These are phyloP conservation scores for Blastobotrys robertii DNA, from an alignment of 805 yeast genomes.

Conservation along the genomic window DNA sequence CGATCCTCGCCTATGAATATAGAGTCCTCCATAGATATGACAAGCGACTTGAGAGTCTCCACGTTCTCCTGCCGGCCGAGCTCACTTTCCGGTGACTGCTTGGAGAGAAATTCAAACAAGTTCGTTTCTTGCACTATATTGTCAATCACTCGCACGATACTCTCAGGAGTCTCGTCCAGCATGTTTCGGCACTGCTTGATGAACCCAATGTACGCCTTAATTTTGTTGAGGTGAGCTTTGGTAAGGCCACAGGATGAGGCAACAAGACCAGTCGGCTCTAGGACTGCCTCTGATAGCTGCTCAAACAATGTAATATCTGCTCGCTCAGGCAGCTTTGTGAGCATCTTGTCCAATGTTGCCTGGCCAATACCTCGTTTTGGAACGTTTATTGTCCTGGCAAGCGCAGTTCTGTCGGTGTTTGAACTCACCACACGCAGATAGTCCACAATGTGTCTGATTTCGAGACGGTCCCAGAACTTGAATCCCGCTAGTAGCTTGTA, in stretches of 20 bases:
- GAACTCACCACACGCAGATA: constrained; percentile 54
- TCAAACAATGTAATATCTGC: constrained; percentile 5
- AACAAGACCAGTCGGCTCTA: background rate
- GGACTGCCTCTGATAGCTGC: constrained; percentile 1
- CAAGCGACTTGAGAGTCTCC: background rate
- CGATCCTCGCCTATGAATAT: background rate
- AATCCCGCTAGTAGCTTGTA: constrained; percentile 61
- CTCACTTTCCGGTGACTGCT: background rate
- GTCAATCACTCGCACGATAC: constrained; percentile 3
- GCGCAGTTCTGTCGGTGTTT: constrained; percentile 50
- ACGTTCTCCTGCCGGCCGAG: background rate
- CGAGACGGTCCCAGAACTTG: constrained; percentile 73
- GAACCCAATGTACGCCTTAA: constrained; percentile 2
- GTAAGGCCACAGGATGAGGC: background rate
- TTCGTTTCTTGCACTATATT: constrained; percentile 5
- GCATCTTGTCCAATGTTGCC: constrained; percentile 33
- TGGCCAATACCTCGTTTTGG: constrained; percentile 66
- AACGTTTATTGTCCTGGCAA: constrained; percentile 43
- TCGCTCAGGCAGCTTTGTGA: constrained; percentile 2
- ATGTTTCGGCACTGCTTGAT: constrained; percentile 4
- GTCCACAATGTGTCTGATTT: constrained; percentile 52
- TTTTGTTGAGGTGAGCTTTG: background rate
- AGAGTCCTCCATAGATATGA: background rate
- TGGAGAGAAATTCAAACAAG: constrained; percentile 2
- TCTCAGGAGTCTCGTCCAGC: background rate